Percentiles rank a stretch among this genome's conserved stretches.
These are phyloP conservation scores for sorghum (Sorghum bicolor) DNA, from an alignment of 176 grass and related monocot species.

Conservation along the genomic window Sorghum_bicolor_NCBIv3 NC_012872.2:65765501-65766000, in stretches of 20 bases:
- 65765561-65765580: background rate
- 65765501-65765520: background rate
- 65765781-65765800: background rate
- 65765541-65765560: background rate
- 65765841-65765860: background rate
- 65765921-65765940: too few relatives aligned
- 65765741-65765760: background rate
- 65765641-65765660: background rate
- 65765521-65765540: background rate
- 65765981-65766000: background rate
- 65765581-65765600: background rate
- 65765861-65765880: background rate
- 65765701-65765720: background rate
- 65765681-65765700: too few relatives aligned
- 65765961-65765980: background rate
- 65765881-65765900: background rate
- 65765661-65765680: background rate
- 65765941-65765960: background rate
- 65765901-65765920: background rate
- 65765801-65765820: background rate
- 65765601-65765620: background rate
- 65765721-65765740: background rate
- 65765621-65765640: background rate
- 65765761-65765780: background rate
- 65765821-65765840: background rate